phyloP scores from a whole-genome alignment of 2,329 filamentous ascomycete species.

The Scytalidium lignicola region DNA sequence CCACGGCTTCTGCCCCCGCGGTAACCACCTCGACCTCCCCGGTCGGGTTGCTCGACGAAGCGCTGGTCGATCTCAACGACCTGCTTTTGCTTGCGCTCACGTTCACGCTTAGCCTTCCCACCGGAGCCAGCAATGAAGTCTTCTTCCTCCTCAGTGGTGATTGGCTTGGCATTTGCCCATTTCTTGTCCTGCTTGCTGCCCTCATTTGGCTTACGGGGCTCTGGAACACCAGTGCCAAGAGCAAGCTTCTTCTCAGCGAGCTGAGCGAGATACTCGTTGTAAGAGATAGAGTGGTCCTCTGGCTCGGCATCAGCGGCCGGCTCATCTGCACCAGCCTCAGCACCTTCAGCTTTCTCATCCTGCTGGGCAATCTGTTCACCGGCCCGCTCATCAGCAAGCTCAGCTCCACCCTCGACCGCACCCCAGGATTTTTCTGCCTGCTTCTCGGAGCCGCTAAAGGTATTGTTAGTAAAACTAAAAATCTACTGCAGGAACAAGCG shows the following conservation, averaged over 20 bases:
- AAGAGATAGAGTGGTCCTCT: slow-evolving; percentile 82
- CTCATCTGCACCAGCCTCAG: slow-evolving; percentile 50
- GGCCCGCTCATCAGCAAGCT: slow-evolving; percentile 86
- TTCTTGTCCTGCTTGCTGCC: slow-evolving; percentile 84
- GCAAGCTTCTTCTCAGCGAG: slow-evolving; percentile 70
- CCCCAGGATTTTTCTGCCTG: slow-evolving; percentile 89
- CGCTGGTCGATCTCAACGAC: slow-evolving; percentile 83
- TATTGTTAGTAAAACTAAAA: slow-evolving; percentile 20
- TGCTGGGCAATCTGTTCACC: slow-evolving; percentile 73
- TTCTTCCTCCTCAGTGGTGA: slow-evolving; percentile 59
- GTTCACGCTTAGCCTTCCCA: slow-evolving; percentile 79
- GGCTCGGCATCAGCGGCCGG: slow-evolving; percentile 42
- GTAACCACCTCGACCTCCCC: slow-evolving; percentile 46
- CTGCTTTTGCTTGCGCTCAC: slow-evolving; percentile 89
- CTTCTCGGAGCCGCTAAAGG: slow-evolving; percentile 70
- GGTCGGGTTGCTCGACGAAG: slow-evolving; percentile 65
- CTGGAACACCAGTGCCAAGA: slow-evolving; percentile 57
- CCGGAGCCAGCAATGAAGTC: slow-evolving; percentile 70
- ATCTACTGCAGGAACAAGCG: background rate
- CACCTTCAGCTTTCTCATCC: slow-evolving; percentile 64
- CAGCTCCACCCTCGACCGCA: slow-evolving; percentile 71
- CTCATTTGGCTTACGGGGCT: slow-evolving; percentile 89
- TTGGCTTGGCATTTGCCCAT: slow-evolving; percentile 78
- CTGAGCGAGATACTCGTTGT: slow-evolving; percentile 80
- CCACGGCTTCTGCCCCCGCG: slow-evolving; percentile 41